Base-by-base conservation (phyloP, 75 land plant genomes). In the Gnetum montanum region DNA sequence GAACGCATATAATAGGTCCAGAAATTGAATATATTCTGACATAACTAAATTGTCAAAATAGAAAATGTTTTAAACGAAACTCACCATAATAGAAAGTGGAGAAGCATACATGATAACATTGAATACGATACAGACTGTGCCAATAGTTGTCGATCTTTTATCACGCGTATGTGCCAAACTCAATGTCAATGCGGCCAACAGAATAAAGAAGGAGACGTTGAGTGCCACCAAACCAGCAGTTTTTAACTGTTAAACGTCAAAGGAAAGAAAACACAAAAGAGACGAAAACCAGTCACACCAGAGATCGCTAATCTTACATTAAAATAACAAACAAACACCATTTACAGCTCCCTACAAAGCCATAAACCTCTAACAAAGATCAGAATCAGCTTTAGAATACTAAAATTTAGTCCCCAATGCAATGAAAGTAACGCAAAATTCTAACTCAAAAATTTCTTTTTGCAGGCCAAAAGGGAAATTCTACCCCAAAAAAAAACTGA, bases 41-140 rank as follows among this genome's bases (percentile, higher is more conserved):
- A 40, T 16, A 19, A 2, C 0, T 12, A 19, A 4, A 3, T 19
- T 6, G 18, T 41, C 2, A 4, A 16, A n/a, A 28, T 4, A 15
- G 18, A 37, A 38, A 11, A 49, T 15, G 1, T 5, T 16, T 44
- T 44, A 6, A 19, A 44, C 6, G 12, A 8, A 31, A 34, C 22
- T 66, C 61, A 71, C 74, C 90, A 85, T 83, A 63, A 70, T 70
- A 12, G 70, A 16, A 8, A 88, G 60, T 1, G 93, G 89, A 0
- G 93, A 54, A 8, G 75, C 81, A 35, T 88, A 88, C 89, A 87
- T 87, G 45, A 24, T 26, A 8, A 66, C 62, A 26, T 61, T 38
- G 49, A 83, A 66, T 34, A 78, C 53, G 13, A 75, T 52, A 22
- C 67, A 62, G 1, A 79, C 24, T 23, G 65, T 18, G 0, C 83